These are phyloP conservation scores for Aspergillus funiculosus DNA, from an alignment of 495 filamentous ascomycete species.

Conservation along the genomic window DNA sequence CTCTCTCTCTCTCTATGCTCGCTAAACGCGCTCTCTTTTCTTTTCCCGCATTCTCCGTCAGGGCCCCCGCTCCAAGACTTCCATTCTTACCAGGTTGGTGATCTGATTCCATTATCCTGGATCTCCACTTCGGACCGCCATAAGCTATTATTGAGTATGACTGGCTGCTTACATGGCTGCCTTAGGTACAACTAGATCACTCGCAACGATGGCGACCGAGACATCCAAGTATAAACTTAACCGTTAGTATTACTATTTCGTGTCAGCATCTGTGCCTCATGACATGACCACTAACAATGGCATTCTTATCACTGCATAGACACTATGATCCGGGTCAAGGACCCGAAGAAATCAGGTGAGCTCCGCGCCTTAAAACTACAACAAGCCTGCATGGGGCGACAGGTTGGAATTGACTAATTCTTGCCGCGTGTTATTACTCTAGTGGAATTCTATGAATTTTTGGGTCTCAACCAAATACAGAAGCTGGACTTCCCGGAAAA, in stretches of 20 bases:
- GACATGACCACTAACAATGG: slow-evolving; percentile 1
- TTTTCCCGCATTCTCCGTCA: slow-evolving; percentile 19
- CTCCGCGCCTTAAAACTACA: too few relatives aligned
- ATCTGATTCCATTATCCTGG: not conserved
- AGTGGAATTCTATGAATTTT: slow-evolving; percentile 92
- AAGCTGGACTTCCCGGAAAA: slow-evolving; percentile 68
- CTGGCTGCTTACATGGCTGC: slow-evolving; percentile 17
- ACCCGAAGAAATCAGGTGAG: slow-evolving; percentile 73
- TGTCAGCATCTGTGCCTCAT: not conserved
- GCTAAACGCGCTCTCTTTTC: slow-evolving; percentile 15
- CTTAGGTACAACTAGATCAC: slow-evolving; percentile 27
- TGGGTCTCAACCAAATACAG: slow-evolving; percentile 79
- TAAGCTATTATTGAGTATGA: not conserved
- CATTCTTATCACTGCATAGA: slow-evolving; percentile 22
- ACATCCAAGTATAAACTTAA: slow-evolving; percentile 82
- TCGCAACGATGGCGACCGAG: slow-evolving; percentile 70
- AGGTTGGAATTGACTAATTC: too few relatives aligned
- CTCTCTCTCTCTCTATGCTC: slow-evolving; percentile 19
- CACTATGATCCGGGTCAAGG: slow-evolving; percentile 85
- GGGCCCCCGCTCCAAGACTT: slow-evolving; percentile 25
- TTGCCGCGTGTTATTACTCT: too few relatives aligned
- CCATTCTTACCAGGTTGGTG: slow-evolving; percentile 20
- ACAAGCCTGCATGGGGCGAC: too few relatives aligned
- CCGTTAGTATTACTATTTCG: slow-evolving; percentile 48
- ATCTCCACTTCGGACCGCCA: slow-evolving; percentile 17